Evolutionary conservation across 257 asterid genomes (phyloP).

Genomic region (Jasminum sambac): DNA sequence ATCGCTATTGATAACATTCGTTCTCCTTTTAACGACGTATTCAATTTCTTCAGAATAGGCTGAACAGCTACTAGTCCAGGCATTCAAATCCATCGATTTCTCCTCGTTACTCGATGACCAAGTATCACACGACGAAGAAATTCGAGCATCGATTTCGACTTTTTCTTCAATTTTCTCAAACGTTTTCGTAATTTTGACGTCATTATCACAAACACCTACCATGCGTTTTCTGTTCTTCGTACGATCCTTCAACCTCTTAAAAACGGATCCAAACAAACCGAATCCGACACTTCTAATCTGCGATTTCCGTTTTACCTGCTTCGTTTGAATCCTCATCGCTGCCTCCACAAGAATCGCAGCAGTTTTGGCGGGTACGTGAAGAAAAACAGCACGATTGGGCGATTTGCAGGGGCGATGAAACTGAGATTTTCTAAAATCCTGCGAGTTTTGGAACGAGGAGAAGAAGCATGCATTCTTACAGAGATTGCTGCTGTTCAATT

Average conservation of each 20-base stretch:
- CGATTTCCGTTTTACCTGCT: constrained; percentile 30
- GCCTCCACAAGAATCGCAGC: constrained; percentile 74
- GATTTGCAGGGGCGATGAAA: constrained; percentile 35
- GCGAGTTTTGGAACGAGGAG: constrained; percentile 58
- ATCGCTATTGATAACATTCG: constrained; percentile 17
- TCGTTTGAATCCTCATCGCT: constrained; percentile 74
- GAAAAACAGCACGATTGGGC: constrained; percentile 46
- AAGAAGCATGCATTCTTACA: constrained; percentile 62
- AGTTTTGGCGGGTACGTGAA: constrained; percentile 65
- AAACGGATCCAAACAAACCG: constrained; percentile 57
- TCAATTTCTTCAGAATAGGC: constrained; percentile 32
- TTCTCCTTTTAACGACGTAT: not conserved
- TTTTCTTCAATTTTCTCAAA: not conserved
- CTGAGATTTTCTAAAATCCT: constrained; percentile 57
- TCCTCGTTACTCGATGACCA: constrained; percentile 40
- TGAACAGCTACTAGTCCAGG: constrained; percentile 38
- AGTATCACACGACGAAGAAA: constrained; percentile 35
- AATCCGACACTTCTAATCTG: constrained; percentile 39
- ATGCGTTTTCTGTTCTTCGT: constrained; percentile 41
- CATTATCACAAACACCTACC: constrained; percentile 19
- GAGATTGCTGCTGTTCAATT: constrained; percentile 29
- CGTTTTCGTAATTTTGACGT: not conserved
- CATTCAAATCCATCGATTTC: constrained; percentile 38
- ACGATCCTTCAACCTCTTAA: constrained; percentile 59
- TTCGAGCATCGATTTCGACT: constrained; percentile 3